A percentile compares a stretch with the other conserved stretches of the same genome.
Evolutionary conservation across 805 yeast species (phyloP).

Genomic region (Barnettozyma vustinii): DNA sequence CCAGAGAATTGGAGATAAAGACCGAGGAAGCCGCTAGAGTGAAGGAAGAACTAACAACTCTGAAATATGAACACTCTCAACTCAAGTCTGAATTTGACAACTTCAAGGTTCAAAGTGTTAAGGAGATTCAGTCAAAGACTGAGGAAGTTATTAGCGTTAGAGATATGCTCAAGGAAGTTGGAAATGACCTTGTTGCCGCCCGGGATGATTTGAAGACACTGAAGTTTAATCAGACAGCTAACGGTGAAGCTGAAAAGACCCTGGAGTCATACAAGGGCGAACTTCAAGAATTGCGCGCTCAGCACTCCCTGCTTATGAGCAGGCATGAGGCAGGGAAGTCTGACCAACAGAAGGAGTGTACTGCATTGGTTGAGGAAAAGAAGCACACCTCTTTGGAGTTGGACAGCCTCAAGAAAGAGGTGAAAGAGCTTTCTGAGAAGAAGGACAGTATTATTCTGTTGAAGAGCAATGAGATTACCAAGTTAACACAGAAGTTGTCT

Average conservation of each 20-base stretch:
- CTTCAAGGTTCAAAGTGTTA: constrained; percentile 16
- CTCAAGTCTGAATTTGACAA: constrained; percentile 6
- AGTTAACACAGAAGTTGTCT: constrained; percentile 2
- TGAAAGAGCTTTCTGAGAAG: constrained; percentile 5
- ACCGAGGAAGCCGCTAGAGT: not conserved
- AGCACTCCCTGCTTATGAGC: not conserved
- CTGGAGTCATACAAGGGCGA: constrained; percentile 23
- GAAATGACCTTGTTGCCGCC: constrained; percentile 72
- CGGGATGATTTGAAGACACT: constrained; percentile 49
- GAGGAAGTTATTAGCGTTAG: constrained; percentile 66
- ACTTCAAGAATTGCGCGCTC: constrained; percentile 23
- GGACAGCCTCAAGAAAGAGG: constrained; percentile 19
- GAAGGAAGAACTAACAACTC: not conserved
- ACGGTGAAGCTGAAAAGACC: constrained; percentile 10
- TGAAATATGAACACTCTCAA: not conserved
- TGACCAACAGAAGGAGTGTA: not conserved
- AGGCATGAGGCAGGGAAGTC: not conserved
- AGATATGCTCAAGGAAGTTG: constrained; percentile 73
- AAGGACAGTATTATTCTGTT: not conserved
- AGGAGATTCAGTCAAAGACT: constrained; percentile 33
- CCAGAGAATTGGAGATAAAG: not conserved
- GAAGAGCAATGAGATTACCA: not conserved
- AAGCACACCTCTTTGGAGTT: constrained; percentile 5
- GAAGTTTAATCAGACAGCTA: constrained; percentile 6
- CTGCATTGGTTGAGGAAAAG: not conserved